phyloP scores from a whole-genome alignment of 2,329 filamentous ascomycete species.

The Fusarium siculi region DNA sequence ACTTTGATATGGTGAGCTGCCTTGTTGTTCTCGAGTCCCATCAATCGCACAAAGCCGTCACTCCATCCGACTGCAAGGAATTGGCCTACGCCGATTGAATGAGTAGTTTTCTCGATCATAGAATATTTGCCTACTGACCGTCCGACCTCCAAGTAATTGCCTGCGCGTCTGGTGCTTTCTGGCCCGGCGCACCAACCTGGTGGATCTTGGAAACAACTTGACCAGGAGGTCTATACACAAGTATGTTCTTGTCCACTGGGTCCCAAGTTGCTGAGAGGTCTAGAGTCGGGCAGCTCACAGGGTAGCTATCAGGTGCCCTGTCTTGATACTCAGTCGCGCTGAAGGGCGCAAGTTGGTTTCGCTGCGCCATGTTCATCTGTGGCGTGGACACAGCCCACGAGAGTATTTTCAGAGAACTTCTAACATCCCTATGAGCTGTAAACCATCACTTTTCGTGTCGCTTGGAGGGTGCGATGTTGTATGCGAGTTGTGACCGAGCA shows the following conservation, averaged over 20 bases:
- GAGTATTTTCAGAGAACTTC: background rate
- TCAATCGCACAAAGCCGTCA: slow-evolving; percentile 79
- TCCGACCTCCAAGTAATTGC: slow-evolving; percentile 74
- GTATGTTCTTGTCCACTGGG: slow-evolving; percentile 72
- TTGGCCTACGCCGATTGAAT: slow-evolving; percentile 62
- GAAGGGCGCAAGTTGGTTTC: slow-evolving; percentile 56
- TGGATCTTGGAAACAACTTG: slow-evolving; percentile 69
- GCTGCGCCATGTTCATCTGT: slow-evolving; percentile 41
- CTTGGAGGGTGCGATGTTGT: background rate
- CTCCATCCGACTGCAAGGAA: slow-evolving; percentile 86
- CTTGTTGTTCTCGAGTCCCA: slow-evolving; percentile 84
- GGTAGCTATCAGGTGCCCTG: slow-evolving; percentile 65
- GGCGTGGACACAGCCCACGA: background rate
- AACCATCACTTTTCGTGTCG: background rate
- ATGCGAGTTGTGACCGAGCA: slow-evolving; percentile 18
- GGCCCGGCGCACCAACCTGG: slow-evolving; percentile 54
- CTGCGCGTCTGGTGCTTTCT: slow-evolving; percentile 55
- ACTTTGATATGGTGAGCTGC: slow-evolving; percentile 77
- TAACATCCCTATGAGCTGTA: slow-evolving; percentile 1
- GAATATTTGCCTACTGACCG: slow-evolving; percentile 57
- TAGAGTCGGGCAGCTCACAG: slow-evolving; percentile 85
- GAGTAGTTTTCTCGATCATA: background rate
- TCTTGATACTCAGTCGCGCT: slow-evolving; percentile 68
- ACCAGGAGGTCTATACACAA: slow-evolving; percentile 81
- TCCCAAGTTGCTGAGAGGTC: slow-evolving; percentile 81